Evolutionary conservation across 208 protist species (phyloP).

Genomic region (Tritrichomonas foetus): DNA sequence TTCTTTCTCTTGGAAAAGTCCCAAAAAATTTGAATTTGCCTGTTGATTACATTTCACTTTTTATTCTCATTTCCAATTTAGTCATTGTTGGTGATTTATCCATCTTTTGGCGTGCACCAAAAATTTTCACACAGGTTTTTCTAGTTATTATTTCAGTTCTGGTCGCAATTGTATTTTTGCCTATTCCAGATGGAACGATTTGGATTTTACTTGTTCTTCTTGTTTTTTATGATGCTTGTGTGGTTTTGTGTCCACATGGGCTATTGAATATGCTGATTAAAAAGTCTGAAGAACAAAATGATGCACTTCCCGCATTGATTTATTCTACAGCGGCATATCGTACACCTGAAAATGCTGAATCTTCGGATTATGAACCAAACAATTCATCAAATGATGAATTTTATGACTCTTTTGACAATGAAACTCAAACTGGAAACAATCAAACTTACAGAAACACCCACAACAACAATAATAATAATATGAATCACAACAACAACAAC

Average conservation of each 20-base stretch:
- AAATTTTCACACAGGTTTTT: not conserved
- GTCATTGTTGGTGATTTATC: constrained; percentile 16
- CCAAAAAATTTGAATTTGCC: not conserved
- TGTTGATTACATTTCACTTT: not conserved
- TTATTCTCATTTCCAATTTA: not conserved
- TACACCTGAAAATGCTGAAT: not conserved
- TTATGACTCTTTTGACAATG: no score
- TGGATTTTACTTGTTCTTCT: not conserved
- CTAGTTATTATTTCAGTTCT: not conserved
- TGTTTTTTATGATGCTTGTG: not conserved
- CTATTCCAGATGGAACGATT: not conserved
- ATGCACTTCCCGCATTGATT: not conserved
- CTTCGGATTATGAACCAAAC: not conserved
- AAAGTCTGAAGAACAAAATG: not conserved
- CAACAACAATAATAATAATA: no score
- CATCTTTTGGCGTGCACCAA: not conserved
- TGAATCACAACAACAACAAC: no score
- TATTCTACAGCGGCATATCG: not conserved
- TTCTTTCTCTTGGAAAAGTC: not conserved
- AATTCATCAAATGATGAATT: no score
- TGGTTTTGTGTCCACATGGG: not conserved
- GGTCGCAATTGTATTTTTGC: not conserved
- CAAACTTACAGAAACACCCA: no score
- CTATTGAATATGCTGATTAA: not conserved
- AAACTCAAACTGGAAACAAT: no score